Base-by-base conservation (phyloP, 257 asterid species). In the Forsythia suspensa region DNA sequence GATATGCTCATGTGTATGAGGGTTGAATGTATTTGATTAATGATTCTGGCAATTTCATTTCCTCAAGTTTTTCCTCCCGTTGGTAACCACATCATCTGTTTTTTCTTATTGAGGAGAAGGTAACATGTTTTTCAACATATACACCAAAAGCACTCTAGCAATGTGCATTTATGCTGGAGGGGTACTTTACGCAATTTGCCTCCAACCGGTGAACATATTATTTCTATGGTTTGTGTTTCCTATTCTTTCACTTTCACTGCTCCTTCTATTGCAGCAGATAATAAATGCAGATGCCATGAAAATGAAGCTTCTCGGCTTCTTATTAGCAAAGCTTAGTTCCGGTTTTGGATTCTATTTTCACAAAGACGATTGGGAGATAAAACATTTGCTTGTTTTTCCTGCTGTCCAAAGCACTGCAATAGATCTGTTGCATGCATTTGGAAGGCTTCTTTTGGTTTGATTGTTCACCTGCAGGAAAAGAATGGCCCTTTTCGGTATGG, bases 401-500 rank as follows among this genome's bases (percentile, higher is more conserved):
- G 97, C 95, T 46, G 55, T 92, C 57, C 97, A 92, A 51, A 90
- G 92, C 73, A 89, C 92, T 7, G 87, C 96, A 34, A 82, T 95
- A 43, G 97, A 97, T n/a, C 73, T 94, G 20, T 73, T 91, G 16
- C 94, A 94, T 71, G 97, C 97, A 24, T 94, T 87, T 73, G 97
- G 97, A 34, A 86, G 97, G 79, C 97, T 91, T 43, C 87, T 94
- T 29, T 66, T 80, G 89, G 89, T 48, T 92, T 77, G 97, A 92
- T 39, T 92, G 97, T 76, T 87, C 97, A 20, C 97, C 97, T 0
- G 86, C 90, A 11, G 97, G 97, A 5, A 91, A 92, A 86, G 98
- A 94, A 88, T 97, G 98, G 0, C 91, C 88, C 0, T 94, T 94
- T 29, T 94, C 97, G 0, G 93, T 87, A 10, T 94, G 97, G 95